Base-by-base conservation (phyloP, 768 basidiomycete species). In the Panellus pusillus region DNA sequence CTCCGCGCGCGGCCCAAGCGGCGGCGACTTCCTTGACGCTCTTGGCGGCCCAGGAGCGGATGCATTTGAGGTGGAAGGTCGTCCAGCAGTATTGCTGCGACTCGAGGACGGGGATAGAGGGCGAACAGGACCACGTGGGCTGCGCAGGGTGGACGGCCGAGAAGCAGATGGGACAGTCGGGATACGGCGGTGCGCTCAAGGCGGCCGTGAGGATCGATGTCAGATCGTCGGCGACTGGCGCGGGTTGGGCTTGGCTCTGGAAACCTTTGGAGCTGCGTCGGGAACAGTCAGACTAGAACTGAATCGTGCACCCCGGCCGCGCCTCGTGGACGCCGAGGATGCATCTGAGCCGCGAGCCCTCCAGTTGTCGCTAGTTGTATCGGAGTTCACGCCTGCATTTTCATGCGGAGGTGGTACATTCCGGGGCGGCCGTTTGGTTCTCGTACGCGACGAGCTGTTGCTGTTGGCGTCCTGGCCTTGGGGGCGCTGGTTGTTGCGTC, bases 21-120 rank as follows among this genome's bases (percentile, higher is more conserved):
- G 84, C 88, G 52, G 74, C 76, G 12, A 86, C 62, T 12, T 86
- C 88, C 65, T 87, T 86, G 44, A 86, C 83, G 63, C 86, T 90
- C 71, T 91, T 90, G 27, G 77, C 71, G 0, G 93, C 93, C 96
- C 96, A 98, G 0, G 88, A 79, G 8, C 81, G 78, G 61, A 98
- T 89, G 63, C 96, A 98, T 61, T 86, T 87, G 19, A 96, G 74
- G 70, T 98, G 96, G 64, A 97, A 94, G 0, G 91, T 84, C 11
- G 84, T 90, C 85, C 90, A 96, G 64, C 96, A 98, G 62, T 84
- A 90, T 54, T 84, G 84, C 6, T 74, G 69, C 29, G 70, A 67
- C 19, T 70, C 67, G n/a, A 78, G 57, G 9, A 78, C 70, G 2
- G 79, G 73, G n/a, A 75, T 75, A 0, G 80, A 76, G 3, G 87